A percentile compares a stretch with the other conserved stretches of the same genome.
These are phyloP conservation scores for Alternaria sp. DNA, from an alignment of 2,329 filamentous ascomycete genomes.

Conservation along the genomic window DNA sequence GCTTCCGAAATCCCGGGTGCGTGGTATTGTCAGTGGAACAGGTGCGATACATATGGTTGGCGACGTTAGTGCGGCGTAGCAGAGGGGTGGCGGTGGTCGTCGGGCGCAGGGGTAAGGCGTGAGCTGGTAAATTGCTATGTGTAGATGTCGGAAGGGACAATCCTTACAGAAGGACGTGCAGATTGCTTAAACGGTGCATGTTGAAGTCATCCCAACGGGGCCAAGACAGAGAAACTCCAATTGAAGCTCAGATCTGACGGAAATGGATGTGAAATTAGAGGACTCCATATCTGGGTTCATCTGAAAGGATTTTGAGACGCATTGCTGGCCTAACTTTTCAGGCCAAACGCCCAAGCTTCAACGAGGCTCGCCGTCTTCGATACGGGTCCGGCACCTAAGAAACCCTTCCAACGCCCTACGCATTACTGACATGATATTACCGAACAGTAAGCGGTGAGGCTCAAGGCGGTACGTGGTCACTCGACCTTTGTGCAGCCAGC, in stretches of 20 bases:
- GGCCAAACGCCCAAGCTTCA: conserved; percentile 28
- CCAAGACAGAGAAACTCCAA: conserved; percentile 20
- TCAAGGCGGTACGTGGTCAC: conserved; percentile 16
- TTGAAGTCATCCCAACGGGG: conserved; percentile 18
- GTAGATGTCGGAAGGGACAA: conserved; percentile 22
- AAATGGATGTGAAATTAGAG: conserved; percentile 27
- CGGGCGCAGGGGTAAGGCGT: conserved; percentile 28
- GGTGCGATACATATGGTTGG: conserved; percentile 31
- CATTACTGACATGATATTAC: conserved; percentile 26
- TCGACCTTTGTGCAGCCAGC: conserved; percentile 17
- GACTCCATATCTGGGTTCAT: conserved; percentile 19
- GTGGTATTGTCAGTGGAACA: conserved; percentile 31
- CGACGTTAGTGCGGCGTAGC: conserved; percentile 28
- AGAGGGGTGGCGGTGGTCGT: conserved; percentile 24
- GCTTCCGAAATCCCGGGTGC: conserved; percentile 23
- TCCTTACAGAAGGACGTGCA: conserved; percentile 25
- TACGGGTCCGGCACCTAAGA: conserved; percentile 28
- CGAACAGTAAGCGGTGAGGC: conserved; percentile 19
- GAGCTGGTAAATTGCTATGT: conserved; percentile 25
- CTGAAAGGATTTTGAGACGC: conserved; percentile 27
- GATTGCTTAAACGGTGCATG: conserved; percentile 16
- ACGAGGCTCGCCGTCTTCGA: conserved; percentile 19
- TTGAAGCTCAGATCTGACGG: conserved; percentile 23
- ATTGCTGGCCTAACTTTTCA: conserved; percentile 28
- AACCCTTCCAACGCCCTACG: conserved; percentile 25